Evolutionary conservation across 2,329 filamentous ascomycete species (phyloP).

Genomic region (Capronia americana): DNA sequence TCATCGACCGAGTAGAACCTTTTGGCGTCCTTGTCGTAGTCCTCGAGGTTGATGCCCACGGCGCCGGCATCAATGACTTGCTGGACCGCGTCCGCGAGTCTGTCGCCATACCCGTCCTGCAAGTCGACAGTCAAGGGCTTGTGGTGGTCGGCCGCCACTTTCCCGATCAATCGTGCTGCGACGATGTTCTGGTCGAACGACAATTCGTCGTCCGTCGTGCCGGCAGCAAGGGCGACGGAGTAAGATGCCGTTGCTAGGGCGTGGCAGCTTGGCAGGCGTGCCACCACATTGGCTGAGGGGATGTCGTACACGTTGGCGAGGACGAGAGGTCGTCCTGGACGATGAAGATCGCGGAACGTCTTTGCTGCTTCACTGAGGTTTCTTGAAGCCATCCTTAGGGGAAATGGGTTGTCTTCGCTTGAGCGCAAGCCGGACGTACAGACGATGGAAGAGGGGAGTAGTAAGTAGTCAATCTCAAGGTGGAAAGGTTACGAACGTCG

Average conservation of each 20-base stretch:
- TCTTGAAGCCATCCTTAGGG: neutral
- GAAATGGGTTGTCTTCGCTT: neutral
- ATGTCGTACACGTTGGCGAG: slow-evolving; percentile 64
- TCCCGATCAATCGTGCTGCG: slow-evolving; percentile 54
- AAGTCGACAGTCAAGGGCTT: slow-evolving; percentile 64
- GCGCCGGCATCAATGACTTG: slow-evolving; percentile 59
- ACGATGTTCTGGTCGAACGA: slow-evolving; percentile 59
- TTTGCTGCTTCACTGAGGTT: slow-evolving; percentile 37
- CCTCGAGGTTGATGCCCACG: slow-evolving; percentile 66
- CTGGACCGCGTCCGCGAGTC: slow-evolving; percentile 54
- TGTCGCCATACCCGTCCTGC: slow-evolving; percentile 65
- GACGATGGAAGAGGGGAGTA: neutral
- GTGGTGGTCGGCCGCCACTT: slow-evolving; percentile 48
- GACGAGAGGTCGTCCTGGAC: slow-evolving; percentile 58
- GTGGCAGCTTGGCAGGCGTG: slow-evolving; percentile 50
- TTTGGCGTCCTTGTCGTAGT: slow-evolving; percentile 51
- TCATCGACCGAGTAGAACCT: slow-evolving; percentile 50
- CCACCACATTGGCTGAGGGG: slow-evolving; percentile 55
- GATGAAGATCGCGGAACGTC: slow-evolving; percentile 55
- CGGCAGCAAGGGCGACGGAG: slow-evolving; percentile 57
- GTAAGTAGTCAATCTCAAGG: neutral
- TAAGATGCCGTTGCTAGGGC: slow-evolving; percentile 60
- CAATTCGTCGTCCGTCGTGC: slow-evolving; percentile 57
- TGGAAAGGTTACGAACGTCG: neutral
- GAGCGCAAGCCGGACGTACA: neutral